Evolutionary conservation across 1,284 basidiomycete species (phyloP).

Genomic region (Ganoderma lingzhi): DNA sequence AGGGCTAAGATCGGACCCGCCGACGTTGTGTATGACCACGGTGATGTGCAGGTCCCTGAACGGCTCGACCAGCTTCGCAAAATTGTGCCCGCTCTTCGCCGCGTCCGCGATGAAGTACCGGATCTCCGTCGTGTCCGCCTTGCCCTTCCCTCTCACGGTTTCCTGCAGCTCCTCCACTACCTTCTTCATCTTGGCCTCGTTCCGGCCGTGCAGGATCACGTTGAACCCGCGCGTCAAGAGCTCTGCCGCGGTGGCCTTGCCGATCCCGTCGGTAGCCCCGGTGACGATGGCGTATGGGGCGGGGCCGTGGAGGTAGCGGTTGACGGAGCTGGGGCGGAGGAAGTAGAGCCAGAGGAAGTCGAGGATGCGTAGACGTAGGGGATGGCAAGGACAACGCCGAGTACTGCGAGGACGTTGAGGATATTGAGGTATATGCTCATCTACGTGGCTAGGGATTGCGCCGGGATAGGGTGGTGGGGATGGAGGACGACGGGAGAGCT

Average conservation of each 20-base stretch:
- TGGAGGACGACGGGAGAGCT: too few species aligned
- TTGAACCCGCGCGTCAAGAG: slow-evolving; percentile 29
- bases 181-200: slow-evolving; percentile 37
- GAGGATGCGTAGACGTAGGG: slow-evolving; percentile 30
- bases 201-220: slow-evolving; percentile 35
- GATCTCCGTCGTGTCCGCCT: too few species aligned
- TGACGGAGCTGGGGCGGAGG: slow-evolving; percentile 26
- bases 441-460: too few species aligned
- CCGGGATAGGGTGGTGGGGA: too few species aligned
- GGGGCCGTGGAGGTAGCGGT: slow-evolving; percentile 35
- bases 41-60: slow-evolving; percentile 40
- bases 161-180: slow-evolving; percentile 15
- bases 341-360: slow-evolving; percentile 39
- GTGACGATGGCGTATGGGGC: slow-evolving; percentile 41
- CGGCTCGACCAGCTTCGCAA: slow-evolving; percentile 32
- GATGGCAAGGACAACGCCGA: slow-evolving; percentile 27
- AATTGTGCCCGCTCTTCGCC: slow-evolving; percentile 31
- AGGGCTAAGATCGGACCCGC: slow-evolving; percentile 28
- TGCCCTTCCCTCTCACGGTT: slow-evolving; percentile 17
- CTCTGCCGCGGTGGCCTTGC: slow-evolving; percentile 38
- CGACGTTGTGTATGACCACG: slow-evolving; percentile 41
- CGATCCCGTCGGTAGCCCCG: slow-evolving; percentile 43
- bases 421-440: too few species aligned
- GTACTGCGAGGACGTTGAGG: slow-evolving; percentile 17
- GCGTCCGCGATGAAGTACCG: slow-evolving; percentile 32